A percentile compares a stretch with the other conserved stretches of the same genome.
These are phyloP conservation scores for Cystofilobasidium ferigula DNA, from an alignment of 768 basidiomycete genomes.

Conservation along the genomic window DNA sequence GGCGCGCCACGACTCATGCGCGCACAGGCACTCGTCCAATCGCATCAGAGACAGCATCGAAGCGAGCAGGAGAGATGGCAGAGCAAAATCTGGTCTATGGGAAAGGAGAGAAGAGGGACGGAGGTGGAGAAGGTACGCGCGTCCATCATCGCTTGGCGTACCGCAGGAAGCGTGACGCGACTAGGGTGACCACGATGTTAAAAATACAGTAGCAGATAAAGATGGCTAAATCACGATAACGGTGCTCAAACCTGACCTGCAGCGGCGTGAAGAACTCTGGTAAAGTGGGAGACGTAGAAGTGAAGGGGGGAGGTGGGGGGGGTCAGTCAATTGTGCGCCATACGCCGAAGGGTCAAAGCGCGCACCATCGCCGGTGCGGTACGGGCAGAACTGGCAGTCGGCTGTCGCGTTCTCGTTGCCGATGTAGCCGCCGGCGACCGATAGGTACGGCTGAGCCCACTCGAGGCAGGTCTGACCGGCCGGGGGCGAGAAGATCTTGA, in stretches of 20 bases:
- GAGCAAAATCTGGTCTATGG: too few species aligned
- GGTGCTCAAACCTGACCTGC: constrained; percentile 51
- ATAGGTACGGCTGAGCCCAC: constrained; percentile 62
- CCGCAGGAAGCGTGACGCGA: constrained; percentile 61
- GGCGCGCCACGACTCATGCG: too few species aligned
- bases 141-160: constrained; percentile 42
- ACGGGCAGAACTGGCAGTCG: constrained; percentile 57
- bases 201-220: constrained; percentile 42
- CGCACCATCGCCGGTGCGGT: constrained; percentile 21
- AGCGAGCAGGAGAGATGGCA: too few species aligned
- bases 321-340: background rate
- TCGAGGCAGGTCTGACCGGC: constrained; percentile 56
- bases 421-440: constrained; percentile 58
- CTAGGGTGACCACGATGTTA: constrained; percentile 49
- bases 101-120: too few species aligned
- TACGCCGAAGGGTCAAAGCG: constrained; percentile 28
- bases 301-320: constrained; percentile 28
- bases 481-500: constrained; percentile 60
- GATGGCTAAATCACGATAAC: constrained; percentile 62
- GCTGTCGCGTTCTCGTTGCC: constrained; percentile 49
- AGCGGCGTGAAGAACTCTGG: constrained; percentile 61
- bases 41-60: too few species aligned
- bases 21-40: too few species aligned
- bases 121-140: background rate
- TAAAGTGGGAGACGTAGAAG: too few species aligned